Evolutionary conservation across 768 basidiomycete genomes (phyloP), one percentile per base, ranked within the genome.

Genomic region (Phanerodontia chrysosporium): DNA sequence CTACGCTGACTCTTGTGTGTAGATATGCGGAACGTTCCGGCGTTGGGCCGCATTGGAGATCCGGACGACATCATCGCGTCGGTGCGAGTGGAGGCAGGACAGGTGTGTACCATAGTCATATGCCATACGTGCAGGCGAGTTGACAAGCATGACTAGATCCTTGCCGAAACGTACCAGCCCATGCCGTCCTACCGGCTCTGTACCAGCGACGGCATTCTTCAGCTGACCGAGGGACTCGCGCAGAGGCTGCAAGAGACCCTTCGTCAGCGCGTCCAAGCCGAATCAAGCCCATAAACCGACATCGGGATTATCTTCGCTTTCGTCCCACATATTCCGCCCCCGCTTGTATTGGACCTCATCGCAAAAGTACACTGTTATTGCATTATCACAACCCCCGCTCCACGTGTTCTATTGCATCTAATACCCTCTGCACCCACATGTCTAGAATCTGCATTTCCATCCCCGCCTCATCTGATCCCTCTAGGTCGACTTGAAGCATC

Each of bases 121-220:
- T 27, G 27, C 30, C 18, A 25, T 14, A 32, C 22, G 16, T 49
- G n/a, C 22, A 39, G 29, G 54, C 22, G 35, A 14, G 35, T 54
- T 35, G 32, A 9, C 39, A 42, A 27, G n/a, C 22, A 46, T 6
- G 21, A 1, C 24, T 64, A 89, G 88, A 86, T 90, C 30, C 66
- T 80, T 10, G 67, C 84, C 0, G 83, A 88, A 27, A 93, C 90
- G 1, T 93, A 92, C 64, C 83, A 89, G 66, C 79, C 87, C 5
- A 92, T 93, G 91, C 90, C 90, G 0, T 79, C 91, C 7, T 93
- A 93, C 69, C 83, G 92, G 21, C 60, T 92, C 18, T 91, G 87
- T 71, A 93, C 92, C 1, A 70, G 80, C 12, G 88, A 92, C 59
- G 92, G 91, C 2, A 72, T 89, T 0, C 77, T 79, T 1, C 81